A percentile compares a stretch with the other conserved stretches of the same genome.
phyloP scores from a whole-genome alignment of 2,329 filamentous ascomycete species.

The Trichophyton mentagrophytes region DNA sequence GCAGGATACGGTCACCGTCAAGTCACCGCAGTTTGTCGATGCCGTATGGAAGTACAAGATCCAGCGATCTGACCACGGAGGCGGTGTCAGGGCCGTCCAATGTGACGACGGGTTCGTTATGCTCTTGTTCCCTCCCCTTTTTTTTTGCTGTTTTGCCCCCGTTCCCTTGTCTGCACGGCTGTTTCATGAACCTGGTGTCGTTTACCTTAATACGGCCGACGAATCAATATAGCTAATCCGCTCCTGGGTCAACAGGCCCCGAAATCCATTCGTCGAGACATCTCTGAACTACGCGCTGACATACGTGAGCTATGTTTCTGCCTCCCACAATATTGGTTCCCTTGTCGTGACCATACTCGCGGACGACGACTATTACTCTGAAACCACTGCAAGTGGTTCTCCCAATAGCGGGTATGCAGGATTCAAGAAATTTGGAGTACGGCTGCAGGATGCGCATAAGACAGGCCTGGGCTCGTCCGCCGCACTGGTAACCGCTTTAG shows the following conservation, averaged over 20 bases:
- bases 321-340: slow-evolving; percentile 47
- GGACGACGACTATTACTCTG: slow-evolving; percentile 94
- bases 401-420: slow-evolving; percentile 23
- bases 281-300: slow-evolving; percentile 77
- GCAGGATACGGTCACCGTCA: slow-evolving; percentile 61
- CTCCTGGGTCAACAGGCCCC: slow-evolving; percentile 28
- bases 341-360: slow-evolving; percentile 75
- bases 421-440: slow-evolving; percentile 67
- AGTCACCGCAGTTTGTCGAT: slow-evolving; percentile 79
- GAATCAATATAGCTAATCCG: background rate
- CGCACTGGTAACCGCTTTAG: slow-evolving; percentile 78
- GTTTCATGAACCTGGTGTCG: slow-evolving; percentile 33
- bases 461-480: slow-evolving; percentile 92
- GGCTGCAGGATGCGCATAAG: slow-evolving; percentile 72
- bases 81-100: slow-evolving; percentile 71
- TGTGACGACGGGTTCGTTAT: slow-evolving; percentile 27
- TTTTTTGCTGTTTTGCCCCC: background rate
- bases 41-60: slow-evolving; percentile 84
- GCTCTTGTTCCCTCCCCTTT: background rate
- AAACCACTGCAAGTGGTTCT: slow-evolving; percentile 35
- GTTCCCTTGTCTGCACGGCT: slow-evolving; percentile 55
- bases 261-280: slow-evolving; percentile 85
- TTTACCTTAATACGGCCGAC: background rate
- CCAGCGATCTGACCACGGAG: slow-evolving; percentile 53
- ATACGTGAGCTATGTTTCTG: slow-evolving; percentile 49